Percentiles rank a stretch among this genome's conserved stretches.
phyloP scores from a whole-genome alignment of 108 stramenopile species.

The Chaetoceros muelleri region DNA sequence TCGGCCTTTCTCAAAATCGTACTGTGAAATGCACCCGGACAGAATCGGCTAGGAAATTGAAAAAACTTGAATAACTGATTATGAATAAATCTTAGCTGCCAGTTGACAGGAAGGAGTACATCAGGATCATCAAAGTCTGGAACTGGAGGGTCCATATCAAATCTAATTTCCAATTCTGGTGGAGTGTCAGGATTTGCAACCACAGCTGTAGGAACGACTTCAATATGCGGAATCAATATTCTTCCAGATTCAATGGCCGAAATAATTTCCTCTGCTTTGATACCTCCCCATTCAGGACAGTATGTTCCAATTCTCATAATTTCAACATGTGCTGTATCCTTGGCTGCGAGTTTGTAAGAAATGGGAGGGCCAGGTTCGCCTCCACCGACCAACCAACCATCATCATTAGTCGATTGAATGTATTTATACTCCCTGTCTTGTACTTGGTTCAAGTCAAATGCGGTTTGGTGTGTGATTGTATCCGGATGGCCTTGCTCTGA shows the following conservation, averaged over 20 bases:
- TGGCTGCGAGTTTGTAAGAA: constrained; percentile 69
- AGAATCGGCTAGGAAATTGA: constrained; percentile 62
- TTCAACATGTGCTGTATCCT: constrained; percentile 79
- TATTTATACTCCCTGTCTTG: constrained; percentile 51
- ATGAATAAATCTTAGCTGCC: constrained; percentile 80
- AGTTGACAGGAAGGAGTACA: constrained; percentile 53
- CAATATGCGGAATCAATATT: constrained; percentile 79
- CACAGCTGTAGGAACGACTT: constrained; percentile 72
- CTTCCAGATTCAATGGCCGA: constrained; percentile 50
- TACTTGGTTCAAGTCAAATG: constrained; percentile 71
- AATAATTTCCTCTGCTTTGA: constrained; percentile 52
- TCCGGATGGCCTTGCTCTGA: constrained; percentile 55
- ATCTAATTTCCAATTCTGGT: constrained; percentile 80
- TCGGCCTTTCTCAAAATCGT: constrained; percentile 83
- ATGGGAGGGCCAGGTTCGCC: constrained; percentile 76
- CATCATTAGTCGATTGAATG: constrained; percentile 67
- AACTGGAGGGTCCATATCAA: constrained; percentile 63
- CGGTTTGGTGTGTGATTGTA: constrained; percentile 63
- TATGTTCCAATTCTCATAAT: constrained; percentile 83
- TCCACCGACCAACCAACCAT: constrained; percentile 87
- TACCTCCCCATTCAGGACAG: constrained; percentile 70
- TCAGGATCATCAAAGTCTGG: constrained; percentile 40
- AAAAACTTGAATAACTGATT: constrained; percentile 77
- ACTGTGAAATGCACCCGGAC: constrained; percentile 79
- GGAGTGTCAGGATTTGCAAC: constrained; percentile 71